Conservation (phyloP, 2,329 filamentous ascomycete species). For the Penicillium thymicola region DNA sequence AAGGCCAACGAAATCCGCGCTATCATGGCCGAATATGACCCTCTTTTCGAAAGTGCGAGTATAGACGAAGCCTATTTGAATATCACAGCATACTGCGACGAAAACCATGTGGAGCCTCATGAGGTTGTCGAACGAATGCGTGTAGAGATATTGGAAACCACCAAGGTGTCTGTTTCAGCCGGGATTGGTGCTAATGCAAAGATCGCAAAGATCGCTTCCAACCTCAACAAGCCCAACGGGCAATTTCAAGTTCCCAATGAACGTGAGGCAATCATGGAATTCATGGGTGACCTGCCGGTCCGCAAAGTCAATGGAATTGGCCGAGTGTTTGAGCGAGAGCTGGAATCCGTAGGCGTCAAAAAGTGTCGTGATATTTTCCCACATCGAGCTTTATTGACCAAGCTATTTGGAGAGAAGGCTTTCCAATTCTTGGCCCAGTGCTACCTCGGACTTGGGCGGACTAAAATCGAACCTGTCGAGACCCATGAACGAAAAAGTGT, state of each 20-base stretch:
- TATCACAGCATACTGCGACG: constrained; percentile 78
- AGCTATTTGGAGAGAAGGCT: constrained; percentile 86
- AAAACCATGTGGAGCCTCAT: constrained; percentile 65
- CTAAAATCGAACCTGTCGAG: constrained; percentile 78
- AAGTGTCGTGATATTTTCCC: constrained; percentile 84
- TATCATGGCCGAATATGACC: constrained; percentile 82
- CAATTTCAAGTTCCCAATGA: constrained; percentile 76
- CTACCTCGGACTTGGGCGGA: constrained; percentile 82
- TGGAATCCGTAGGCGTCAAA: constrained; percentile 81
- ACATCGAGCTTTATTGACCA: constrained; percentile 68
- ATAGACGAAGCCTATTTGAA: constrained; percentile 97
- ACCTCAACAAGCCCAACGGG: constrained; percentile 94
- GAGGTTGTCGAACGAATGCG: constrained; percentile 76
- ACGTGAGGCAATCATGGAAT: constrained; percentile 70
- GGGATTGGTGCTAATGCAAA: constrained; percentile 93
- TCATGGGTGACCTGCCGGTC: constrained; percentile 79
- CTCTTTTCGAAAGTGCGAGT: constrained; percentile 86
- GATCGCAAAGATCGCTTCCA: constrained; percentile 91
- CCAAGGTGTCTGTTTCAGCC: constrained; percentile 84
- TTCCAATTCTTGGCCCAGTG: constrained; percentile 81
- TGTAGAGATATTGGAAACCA: constrained; percentile 68
- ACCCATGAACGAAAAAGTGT: constrained; percentile 91
- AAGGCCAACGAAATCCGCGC: constrained; percentile 86
- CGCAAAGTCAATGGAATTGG: constrained; percentile 95
- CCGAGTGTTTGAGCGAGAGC: constrained; percentile 84